Percentiles rank a stretch among this genome's conserved stretches.
phyloP scores from a whole-genome alignment of 1,284 basidiomycete species.

The Pholiota adiposa region DNA sequence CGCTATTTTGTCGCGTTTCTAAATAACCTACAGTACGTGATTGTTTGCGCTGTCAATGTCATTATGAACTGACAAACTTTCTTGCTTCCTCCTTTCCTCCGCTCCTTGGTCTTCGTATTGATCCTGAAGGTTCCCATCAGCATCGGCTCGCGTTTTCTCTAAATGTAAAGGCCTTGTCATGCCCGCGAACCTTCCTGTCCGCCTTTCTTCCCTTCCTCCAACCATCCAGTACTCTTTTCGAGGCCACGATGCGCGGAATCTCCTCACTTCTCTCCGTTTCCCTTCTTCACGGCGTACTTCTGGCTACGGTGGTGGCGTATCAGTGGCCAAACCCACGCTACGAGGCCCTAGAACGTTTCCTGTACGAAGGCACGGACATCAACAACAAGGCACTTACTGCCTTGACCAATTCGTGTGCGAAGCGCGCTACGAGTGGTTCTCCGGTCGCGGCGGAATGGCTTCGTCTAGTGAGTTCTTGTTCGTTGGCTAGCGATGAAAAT shows the following conservation, averaged over 20 bases:
- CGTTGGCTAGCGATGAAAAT: too few relatives aligned
- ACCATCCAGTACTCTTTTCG: background rate
- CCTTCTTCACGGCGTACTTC: background rate
- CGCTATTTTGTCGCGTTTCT: background rate
- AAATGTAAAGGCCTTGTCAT: background rate
- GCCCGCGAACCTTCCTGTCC: background rate
- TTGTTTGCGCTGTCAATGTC: constrained; percentile 1
- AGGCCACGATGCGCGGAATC: background rate
- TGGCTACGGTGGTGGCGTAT: background rate
- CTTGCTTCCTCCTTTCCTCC: background rate
- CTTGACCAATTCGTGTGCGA: background rate
- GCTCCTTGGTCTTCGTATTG: background rate
- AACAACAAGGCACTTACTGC: background rate
- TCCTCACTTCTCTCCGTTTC: background rate
- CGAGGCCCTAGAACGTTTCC: constrained; percentile 2
- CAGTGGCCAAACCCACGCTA: constrained; percentile 10
- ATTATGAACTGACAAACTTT: background rate
- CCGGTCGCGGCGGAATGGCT: constrained; percentile 7
- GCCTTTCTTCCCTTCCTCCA: background rate
- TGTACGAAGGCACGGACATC: constrained; percentile 15
- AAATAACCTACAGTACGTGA: background rate
- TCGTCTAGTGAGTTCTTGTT: background rate
- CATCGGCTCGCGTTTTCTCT: background rate
- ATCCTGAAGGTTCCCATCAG: background rate
- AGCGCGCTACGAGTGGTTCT: background rate